A percentile compares a stretch with the other conserved stretches of the same genome.
These are phyloP conservation scores for Chrysochromulina parva DNA, from an alignment of 78 protist genomes.

Conservation along the genomic window DNA sequence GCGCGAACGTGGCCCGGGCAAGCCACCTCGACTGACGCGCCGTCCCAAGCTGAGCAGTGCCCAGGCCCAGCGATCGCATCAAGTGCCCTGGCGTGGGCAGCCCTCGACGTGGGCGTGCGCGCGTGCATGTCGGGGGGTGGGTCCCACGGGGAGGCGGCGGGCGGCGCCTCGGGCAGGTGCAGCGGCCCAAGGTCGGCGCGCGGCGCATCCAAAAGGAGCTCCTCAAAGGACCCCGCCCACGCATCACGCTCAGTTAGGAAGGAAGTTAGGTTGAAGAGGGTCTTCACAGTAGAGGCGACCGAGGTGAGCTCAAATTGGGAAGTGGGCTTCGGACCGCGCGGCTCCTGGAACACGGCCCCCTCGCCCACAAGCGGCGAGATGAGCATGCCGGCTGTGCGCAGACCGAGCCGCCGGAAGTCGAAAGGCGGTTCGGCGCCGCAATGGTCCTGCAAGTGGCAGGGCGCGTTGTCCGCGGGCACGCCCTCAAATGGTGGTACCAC, in stretches of 20 bases:
- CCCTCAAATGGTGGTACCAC: not conserved
- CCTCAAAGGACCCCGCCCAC: conserved; percentile 44
- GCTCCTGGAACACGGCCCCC: not conserved
- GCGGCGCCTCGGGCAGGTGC: no score
- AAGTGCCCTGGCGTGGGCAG: no score
- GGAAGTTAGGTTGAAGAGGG: not conserved
- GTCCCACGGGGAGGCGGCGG: no score
- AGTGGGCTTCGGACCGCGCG: no score
- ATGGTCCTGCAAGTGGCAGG: not conserved
- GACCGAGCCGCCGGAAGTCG: conserved; percentile 28
- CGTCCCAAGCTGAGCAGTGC: no score
- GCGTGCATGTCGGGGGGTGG: no score
- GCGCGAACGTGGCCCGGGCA: no score
- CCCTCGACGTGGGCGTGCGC: no score
- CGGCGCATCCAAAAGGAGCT: not conserved
- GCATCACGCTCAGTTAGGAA: conserved; percentile 55
- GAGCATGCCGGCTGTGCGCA: conserved; percentile 33
- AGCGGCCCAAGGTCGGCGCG: not conserved
- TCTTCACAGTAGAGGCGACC: conserved; percentile 35
- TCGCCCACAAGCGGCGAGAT: conserved; percentile 39
- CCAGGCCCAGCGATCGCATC: no score
- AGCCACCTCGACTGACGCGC: no score
- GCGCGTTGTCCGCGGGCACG: conserved; percentile 34
- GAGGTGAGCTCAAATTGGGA: conserved; percentile 27
- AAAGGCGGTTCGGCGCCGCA: not conserved